Conservation (phyloP, 768 basidiomycete species). For the Trametes maxima region DNA sequence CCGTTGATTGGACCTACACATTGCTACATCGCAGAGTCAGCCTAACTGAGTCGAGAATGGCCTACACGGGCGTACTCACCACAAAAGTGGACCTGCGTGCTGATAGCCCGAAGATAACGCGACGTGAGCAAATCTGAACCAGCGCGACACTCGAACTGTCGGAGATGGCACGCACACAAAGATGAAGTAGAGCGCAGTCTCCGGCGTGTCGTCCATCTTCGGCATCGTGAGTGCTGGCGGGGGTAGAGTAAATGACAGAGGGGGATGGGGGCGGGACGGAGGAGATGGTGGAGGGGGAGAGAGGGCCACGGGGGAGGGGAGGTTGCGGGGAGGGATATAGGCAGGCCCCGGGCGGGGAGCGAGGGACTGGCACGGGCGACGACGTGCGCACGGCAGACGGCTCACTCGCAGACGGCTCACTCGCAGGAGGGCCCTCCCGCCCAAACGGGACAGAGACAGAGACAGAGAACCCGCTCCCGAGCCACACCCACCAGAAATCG, state of each 20-base stretch:
- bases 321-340: constrained; percentile 18
- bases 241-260: background rate
- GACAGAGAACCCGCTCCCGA: background rate
- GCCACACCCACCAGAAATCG: constrained; percentile 13
- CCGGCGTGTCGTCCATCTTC: constrained; percentile 44
- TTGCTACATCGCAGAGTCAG: constrained; percentile 42
- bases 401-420: background rate
- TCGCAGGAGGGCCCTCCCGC: background rate
- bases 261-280: background rate
- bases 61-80: constrained; percentile 53
- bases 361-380: background rate
- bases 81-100: constrained; percentile 81
- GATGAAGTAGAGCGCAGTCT: constrained; percentile 72
- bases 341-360: background rate
- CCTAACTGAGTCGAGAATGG: background rate
- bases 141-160: background rate
- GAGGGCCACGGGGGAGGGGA: constrained; percentile 7
- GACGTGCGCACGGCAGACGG: background rate
- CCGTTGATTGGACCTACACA: constrained; percentile 29
- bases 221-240: background rate
- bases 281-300: constrained; percentile 9
- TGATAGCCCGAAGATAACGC: constrained; percentile 16
- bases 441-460: background rate
- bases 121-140: background rate
- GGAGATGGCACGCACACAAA: constrained; percentile 53